Percentiles rank a stretch among this genome's conserved stretches.
These are phyloP conservation scores for Ogataea nitratoaversa DNA, from an alignment of 805 yeast species.

Conservation along the genomic window DNA sequence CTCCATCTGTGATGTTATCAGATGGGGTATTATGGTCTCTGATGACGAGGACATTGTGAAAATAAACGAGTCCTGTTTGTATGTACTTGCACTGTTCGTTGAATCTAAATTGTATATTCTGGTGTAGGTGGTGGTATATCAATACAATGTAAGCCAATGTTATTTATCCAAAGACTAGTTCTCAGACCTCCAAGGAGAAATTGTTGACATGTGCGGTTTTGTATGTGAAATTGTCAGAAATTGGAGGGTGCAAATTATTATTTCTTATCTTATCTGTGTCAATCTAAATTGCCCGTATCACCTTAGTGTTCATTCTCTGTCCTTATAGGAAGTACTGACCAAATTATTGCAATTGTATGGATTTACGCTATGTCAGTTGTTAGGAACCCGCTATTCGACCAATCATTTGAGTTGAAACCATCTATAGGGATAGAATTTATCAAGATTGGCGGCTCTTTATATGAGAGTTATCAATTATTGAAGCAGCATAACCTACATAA, in stretches of 20 bases:
- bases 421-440: constrained; percentile 24
- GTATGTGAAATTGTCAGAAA: no score
- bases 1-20: constrained; percentile 3
- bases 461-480: constrained; percentile 16
- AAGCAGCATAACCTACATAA: constrained; percentile 10
- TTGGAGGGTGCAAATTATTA: no score
- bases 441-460: constrained; percentile 24
- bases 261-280: not conserved
- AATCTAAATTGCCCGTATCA: not conserved
- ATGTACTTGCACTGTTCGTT: no score
- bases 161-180: no score
- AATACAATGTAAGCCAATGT: no score
- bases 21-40: constrained; percentile 18
- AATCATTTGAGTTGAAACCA: constrained; percentile 21
- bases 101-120: no score
- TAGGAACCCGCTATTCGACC: not conserved
- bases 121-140: no score
- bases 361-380: not conserved
- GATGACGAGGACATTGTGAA: constrained; percentile 1
- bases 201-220: not conserved
- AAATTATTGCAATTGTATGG: no score
- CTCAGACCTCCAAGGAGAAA: no score
- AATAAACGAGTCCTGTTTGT: no score
- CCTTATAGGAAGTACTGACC: no score
- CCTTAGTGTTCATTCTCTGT: no score